Conservation (phyloP, 2,329 filamentous ascomycete genomes). For the Harringtonia aguacate region DNA sequence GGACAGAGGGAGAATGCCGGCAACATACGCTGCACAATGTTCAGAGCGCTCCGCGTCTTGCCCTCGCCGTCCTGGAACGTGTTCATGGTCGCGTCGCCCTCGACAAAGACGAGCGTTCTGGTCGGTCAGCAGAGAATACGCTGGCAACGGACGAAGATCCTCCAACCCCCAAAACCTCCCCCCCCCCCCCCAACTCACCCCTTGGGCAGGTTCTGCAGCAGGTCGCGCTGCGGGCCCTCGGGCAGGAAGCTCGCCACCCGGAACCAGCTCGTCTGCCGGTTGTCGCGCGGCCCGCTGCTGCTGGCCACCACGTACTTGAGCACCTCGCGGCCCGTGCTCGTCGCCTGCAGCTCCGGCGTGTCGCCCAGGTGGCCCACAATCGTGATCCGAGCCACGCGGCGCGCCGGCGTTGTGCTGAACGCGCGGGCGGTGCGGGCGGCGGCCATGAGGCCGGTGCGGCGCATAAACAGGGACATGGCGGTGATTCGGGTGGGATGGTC, state of each 20-base stretch:
- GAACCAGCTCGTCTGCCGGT: constrained; percentile 79
- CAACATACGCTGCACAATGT: constrained; percentile 68
- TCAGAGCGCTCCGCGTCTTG: constrained; percentile 53
- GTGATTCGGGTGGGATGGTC: too few relatives aligned
- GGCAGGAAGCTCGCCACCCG: constrained; percentile 59
- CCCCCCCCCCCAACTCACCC: constrained; percentile 75
- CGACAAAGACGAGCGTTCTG: constrained; percentile 73
- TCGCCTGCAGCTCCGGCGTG: constrained; percentile 63
- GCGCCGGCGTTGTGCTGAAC: constrained; percentile 63
- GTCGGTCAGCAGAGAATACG: not conserved
- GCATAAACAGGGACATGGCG: constrained; percentile 15
- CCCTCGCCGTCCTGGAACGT: constrained; percentile 61
- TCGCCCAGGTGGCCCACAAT: constrained; percentile 77
- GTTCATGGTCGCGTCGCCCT: constrained; percentile 66
- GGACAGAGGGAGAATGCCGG: not conserved
- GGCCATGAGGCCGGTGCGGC: constrained; percentile 13
- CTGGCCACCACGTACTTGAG: constrained; percentile 70
- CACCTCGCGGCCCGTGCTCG: constrained; percentile 61
- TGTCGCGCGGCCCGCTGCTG: constrained; percentile 54
- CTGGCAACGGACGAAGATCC: not conserved
- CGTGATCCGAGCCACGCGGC: constrained; percentile 66
- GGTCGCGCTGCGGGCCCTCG: constrained; percentile 61
- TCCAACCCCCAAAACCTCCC: too few relatives aligned
- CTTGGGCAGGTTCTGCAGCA: constrained; percentile 64
- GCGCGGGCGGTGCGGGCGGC: constrained; percentile 39